Evolutionary conservation across 768 basidiomycete species (phyloP), one percentile per base, ranked within the genome.

Genomic region (Pisolithus orientalis): DNA sequence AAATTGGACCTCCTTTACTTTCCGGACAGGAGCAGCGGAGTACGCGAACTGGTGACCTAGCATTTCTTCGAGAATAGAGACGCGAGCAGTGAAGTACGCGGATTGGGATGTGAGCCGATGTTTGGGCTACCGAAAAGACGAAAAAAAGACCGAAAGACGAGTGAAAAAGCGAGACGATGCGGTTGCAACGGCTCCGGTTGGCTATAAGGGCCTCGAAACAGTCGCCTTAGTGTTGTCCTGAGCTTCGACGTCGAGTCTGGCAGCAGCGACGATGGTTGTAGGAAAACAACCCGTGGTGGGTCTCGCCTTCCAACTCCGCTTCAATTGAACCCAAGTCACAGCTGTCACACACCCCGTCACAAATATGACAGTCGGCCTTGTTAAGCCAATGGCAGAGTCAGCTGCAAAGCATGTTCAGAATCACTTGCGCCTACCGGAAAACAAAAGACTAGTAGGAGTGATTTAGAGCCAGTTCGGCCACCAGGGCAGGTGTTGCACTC

Each of bases 1-100:
- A 77, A 97, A 98, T 70, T 97, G 94, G 56, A 98, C 94, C 75
- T 97, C 94, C 76, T 85, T 89, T 62, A 97, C 90, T 73, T 91
- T 92, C 73, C 90, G 87, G 71, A 95, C 80, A 29, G 95, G 95
- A 50, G 94, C 94, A 64, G 90, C 85, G 27, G 94, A 96, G 71
- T 81, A 90, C 56, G 94, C 90, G 63, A 93, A 92, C 70, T 88
- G 87, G 73, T 91, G 89, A 59, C 89, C 89, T 52, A 90, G 77
- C 89, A 92, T 91, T 72, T 50, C 72, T 65, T 32, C 47, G 56
- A 50, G 48, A 57, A 53, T 14, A 37, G 39, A 24, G 49, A 31
- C 17, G 39, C 25, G 11, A 49, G 49, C 17, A 42, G 49, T 44
- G 29, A 39, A 21, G 37, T 10, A 39, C 57, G 67, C 62, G 55